phyloP scores from a whole-genome alignment of 371 early-diverging fungal genomes.

The Rhizomucor miehei region DNA sequence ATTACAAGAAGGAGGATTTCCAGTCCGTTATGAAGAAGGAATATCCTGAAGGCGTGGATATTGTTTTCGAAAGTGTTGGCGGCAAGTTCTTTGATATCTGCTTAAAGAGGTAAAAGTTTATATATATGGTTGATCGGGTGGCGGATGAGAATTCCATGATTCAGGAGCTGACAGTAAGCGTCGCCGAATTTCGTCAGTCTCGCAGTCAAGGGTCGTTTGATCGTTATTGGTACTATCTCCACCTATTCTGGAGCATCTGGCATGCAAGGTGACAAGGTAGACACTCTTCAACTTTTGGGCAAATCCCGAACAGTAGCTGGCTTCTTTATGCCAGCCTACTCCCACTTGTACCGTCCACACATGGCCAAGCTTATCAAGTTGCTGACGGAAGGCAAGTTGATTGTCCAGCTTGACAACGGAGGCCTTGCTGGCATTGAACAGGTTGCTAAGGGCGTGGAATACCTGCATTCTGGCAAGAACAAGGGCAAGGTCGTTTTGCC shows the following conservation, averaged over 20 bases:
- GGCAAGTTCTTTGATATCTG: conserved; percentile 53
- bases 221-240: conserved; percentile 58
- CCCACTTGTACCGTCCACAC: conserved; percentile 19
- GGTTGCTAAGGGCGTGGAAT: conserved; percentile 42
- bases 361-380: conserved; percentile 34
- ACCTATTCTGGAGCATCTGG: conserved; percentile 34
- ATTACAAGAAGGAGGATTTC: conserved; percentile 51
- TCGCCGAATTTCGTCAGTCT: conserved; percentile 16
- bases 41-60: conserved; percentile 56
- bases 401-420: conserved; percentile 40
- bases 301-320: conserved; percentile 56
- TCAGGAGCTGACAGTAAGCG: not conserved
- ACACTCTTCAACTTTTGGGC: conserved; percentile 46
- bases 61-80: conserved; percentile 63
- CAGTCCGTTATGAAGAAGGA: conserved; percentile 50
- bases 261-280: conserved; percentile 44
- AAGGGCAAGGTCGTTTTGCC: conserved; percentile 56
- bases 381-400: conserved; percentile 31
- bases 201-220: conserved; percentile 52
- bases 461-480: conserved; percentile 50
- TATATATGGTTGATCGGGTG: too few relatives aligned
- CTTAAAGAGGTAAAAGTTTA: conserved; percentile 26
- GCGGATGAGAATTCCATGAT: too few relatives aligned
- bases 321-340: conserved; percentile 52
- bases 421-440: conserved; percentile 38